Conservation (phyloP, 768 basidiomycete genomes). For the Tephrocybe sp. region DNA sequence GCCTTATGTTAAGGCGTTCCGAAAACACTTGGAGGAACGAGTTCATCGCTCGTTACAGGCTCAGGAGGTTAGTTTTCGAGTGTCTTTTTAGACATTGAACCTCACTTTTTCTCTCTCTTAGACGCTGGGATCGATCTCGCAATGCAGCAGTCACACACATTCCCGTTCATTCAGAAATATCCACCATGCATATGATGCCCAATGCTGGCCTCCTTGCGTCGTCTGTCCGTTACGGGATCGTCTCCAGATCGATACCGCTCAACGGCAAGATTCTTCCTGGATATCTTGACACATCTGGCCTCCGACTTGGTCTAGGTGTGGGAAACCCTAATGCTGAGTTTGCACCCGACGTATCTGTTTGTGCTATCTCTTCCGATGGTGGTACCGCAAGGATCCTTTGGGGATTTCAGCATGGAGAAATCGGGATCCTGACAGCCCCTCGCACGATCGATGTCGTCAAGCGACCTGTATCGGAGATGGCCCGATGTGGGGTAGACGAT, state of each 20-base stretch:
- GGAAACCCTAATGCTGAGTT: constrained; percentile 80
- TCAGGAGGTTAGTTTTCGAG: constrained; percentile 45
- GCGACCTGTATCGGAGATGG: constrained; percentile 42
- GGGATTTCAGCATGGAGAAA: constrained; percentile 72
- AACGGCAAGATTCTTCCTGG: constrained; percentile 71
- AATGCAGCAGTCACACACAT: constrained; percentile 60
- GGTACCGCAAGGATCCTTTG: constrained; percentile 68
- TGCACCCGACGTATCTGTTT: constrained; percentile 62
- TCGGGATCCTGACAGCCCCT: constrained; percentile 57
- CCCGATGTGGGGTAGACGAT: constrained; percentile 52
- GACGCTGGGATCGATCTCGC: constrained; percentile 71
- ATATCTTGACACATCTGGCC: constrained; percentile 63
- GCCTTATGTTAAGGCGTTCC: constrained; percentile 55
- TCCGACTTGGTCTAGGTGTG: constrained; percentile 56
- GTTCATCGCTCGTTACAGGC: constrained; percentile 56
- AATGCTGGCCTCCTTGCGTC: constrained; percentile 56
- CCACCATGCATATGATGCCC: constrained; percentile 61
- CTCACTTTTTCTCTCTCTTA: constrained; percentile 26
- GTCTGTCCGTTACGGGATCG: constrained; percentile 67
- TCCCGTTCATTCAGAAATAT: constrained; percentile 60
- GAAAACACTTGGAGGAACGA: constrained; percentile 70
- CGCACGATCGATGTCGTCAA: constrained; percentile 58
- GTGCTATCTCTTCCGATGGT: constrained; percentile 59
- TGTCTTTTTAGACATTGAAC: constrained; percentile 3
- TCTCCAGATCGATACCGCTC: constrained; percentile 71